Base-by-base conservation (phyloP, 1,284 basidiomycete species). In the Moesziomyces sp. region DNA sequence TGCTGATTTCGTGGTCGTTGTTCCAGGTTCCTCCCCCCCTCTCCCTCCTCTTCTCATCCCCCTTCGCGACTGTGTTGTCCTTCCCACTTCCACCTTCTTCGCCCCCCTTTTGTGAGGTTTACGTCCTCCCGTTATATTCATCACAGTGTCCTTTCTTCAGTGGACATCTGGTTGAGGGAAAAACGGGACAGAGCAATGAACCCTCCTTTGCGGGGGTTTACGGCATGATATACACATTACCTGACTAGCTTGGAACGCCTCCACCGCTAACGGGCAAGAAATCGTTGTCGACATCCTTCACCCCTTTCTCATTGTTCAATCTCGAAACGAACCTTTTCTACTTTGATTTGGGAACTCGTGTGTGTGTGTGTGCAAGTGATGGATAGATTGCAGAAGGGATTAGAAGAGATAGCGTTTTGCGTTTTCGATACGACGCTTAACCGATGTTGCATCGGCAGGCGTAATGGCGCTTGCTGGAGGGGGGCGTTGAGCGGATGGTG, bases 91-190 rank as follows among this genome's bases (percentile, higher is more conserved):
- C 21, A 18, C 18, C 30, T 38, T n/a, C 51, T 44, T 21, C 21
- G 21, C 21, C 23, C 40, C 42, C 35, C n/a, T 24, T n/a, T 42
- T 26, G 10, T 58, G 62, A 58, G 48, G 4, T 16, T 45, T 8
- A n/a, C 40, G 42, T 61, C 52, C 49, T 75, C 73, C 73, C 73
- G 73, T 70, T 68, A 69, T 74, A 75, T 75, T 71, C 73, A 75
- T 71, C 73, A 75, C 73, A 66, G 58, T 70, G 60, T 71, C 53
- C 64, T 59, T 52, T 59, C 28, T 49, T 69, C 58, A 58, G 69
- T 75, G 68, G 68, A 65, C 60, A 70, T 66, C 57, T 68, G 73
- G 73, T 67, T 75, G 73, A 71, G 73, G 73, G 73, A 75, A 75
- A 75, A 63, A 68, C 68, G 73, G 73, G 73, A 75, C 50, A 75